Percentiles rank a stretch among this genome's conserved stretches.
These are phyloP conservation scores for Clarireedia sp. DNA, from an alignment of 2,329 filamentous ascomycete species.

Conservation along the genomic window DNA sequence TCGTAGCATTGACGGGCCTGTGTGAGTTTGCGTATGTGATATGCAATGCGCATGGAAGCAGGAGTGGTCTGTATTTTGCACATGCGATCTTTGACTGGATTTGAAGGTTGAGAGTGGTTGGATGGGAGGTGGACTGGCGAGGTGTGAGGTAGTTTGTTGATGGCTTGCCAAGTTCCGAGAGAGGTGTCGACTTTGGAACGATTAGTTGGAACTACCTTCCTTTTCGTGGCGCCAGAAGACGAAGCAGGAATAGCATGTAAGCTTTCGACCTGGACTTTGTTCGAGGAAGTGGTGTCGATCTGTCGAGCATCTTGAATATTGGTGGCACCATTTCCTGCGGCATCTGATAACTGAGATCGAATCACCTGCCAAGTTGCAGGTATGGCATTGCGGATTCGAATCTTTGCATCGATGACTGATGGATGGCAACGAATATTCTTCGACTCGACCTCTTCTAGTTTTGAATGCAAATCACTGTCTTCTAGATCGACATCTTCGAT, in stretches of 20 bases:
- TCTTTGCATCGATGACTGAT: neutral
- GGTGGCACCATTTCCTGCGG: too few species aligned
- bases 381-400: neutral
- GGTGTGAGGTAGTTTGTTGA: neutral
- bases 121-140: neutral
- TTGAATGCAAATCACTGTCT: neutral
- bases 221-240: too few species aligned
- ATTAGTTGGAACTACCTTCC: neutral
- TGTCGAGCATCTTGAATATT: too few species aligned
- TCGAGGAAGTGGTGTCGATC: too few species aligned
- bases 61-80: neutral
- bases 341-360: neutral
- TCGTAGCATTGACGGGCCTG: neutral
- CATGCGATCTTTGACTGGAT: too few species aligned
- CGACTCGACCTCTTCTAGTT: neutral
- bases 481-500: neutral
- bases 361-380: neutral
- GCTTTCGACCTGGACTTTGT: too few species aligned
- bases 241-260: too few species aligned
- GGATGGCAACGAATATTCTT: neutral
- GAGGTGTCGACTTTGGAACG: neutral
- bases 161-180: neutral
- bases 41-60: neutral
- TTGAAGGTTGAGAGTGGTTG: too few species aligned
- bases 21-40: neutral